Evolutionary conservation across 768 basidiomycete genomes (phyloP).

Genomic region (Leccinum boreale): DNA sequence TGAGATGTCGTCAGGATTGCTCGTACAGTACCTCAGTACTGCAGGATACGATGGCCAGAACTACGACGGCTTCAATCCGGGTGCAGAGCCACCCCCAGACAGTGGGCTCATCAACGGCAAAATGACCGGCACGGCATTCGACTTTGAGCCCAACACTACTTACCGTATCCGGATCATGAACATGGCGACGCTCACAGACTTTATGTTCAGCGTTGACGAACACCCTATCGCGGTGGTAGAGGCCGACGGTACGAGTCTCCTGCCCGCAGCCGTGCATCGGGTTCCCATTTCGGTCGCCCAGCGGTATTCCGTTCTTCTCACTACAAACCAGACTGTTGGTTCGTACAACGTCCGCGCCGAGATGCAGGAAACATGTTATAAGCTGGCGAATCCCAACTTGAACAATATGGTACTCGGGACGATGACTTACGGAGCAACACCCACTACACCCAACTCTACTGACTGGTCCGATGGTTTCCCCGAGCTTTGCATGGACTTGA

Average conservation of each 20-base stretch:
- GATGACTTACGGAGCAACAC: constrained; percentile 24
- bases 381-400: constrained; percentile 27
- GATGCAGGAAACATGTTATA: constrained; percentile 33
- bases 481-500: constrained; percentile 22
- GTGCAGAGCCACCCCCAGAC: constrained; percentile 39
- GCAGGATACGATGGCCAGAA: constrained; percentile 28
- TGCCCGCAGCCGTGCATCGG: constrained; percentile 37
- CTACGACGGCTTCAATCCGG: constrained; percentile 28
- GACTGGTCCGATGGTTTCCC: constrained; percentile 29
- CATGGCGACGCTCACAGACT: constrained; percentile 44
- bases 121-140: constrained; percentile 22
- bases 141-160: constrained; percentile 32
- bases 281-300: constrained; percentile 45
- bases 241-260: constrained; percentile 44
- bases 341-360: constrained; percentile 37
- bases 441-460: constrained; percentile 22
- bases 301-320: constrained; percentile 47
- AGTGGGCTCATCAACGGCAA: constrained; percentile 35
- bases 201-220: constrained; percentile 43
- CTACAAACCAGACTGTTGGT: constrained; percentile 37
- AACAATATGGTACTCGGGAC: constrained; percentile 29
- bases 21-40: constrained; percentile 28
- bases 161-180: constrained; percentile 50
- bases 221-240: constrained; percentile 48
- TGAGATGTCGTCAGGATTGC: constrained; percentile 27